Evolutionary conservation across 2,329 filamentous ascomycete species (phyloP).

Genomic region (Colletotrichum cordylinicola): DNA sequence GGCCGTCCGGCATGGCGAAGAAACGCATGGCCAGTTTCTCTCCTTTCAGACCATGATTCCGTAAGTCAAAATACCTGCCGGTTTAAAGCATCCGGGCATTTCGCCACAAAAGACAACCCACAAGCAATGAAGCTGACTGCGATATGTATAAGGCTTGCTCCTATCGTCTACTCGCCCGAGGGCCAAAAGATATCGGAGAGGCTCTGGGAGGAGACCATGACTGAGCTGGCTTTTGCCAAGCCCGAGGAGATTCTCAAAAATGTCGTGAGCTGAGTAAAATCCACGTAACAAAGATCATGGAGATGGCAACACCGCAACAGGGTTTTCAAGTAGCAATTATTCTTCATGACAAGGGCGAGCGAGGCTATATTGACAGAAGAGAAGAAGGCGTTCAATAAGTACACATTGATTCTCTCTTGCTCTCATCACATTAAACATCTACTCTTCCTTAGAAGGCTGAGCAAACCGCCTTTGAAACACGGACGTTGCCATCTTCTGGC

Average conservation of each 20-base stretch:
- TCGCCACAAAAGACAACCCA: not conserved
- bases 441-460: not conserved
- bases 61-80: constrained; percentile 36
- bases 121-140: constrained; percentile 19
- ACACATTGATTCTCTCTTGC: not conserved
- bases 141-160: constrained; percentile 29
- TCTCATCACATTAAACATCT: not conserved
- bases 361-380: not conserved
- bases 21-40: constrained; percentile 44
- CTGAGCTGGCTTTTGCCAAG: constrained; percentile 37
- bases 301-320: not conserved
- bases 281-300: not conserved
- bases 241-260: constrained; percentile 16
- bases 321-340: not conserved
- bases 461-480: not conserved
- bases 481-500: not conserved
- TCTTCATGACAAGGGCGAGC: not conserved
- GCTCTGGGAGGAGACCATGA: constrained; percentile 44
- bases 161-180: constrained; percentile 39
- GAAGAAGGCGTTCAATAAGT: not conserved
- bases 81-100: not conserved
- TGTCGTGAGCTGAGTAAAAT: not conserved
- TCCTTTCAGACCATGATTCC: constrained; percentile 45
- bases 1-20: constrained; percentile 44
- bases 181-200: constrained; percentile 33